Percentiles rank a stretch among this genome's conserved stretches.
Conservation (phyloP, 345 rosid species). For the Brassica cretica region DNA sequence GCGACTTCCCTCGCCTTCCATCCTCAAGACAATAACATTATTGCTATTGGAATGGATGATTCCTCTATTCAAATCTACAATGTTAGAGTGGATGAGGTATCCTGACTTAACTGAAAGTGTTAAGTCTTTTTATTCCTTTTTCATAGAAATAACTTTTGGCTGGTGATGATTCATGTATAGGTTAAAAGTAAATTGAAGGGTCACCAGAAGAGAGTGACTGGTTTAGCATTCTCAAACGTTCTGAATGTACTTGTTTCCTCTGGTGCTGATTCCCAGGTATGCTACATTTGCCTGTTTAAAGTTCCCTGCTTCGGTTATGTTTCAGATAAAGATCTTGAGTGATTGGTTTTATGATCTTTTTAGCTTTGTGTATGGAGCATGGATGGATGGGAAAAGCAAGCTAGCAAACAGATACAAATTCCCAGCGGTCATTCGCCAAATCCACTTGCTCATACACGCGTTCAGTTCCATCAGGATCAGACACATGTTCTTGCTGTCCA, state of each 20-base stretch:
- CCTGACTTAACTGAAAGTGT: background rate
- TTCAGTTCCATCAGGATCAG: conserved; percentile 50
- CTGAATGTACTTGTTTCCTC: conserved; percentile 74
- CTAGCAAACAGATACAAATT: conserved; percentile 44
- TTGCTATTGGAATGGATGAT: conserved; percentile 92
- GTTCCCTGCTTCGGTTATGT: background rate
- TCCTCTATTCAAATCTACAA: conserved; percentile 81
- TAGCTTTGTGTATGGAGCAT: conserved; percentile 77
- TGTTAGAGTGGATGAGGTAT: conserved; percentile 83
- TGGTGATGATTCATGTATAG: conserved; percentile 40
- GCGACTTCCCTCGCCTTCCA: conserved; percentile 83
- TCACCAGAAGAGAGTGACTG: conserved; percentile 75
- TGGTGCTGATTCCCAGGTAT: conserved; percentile 91
- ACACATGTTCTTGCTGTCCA: conserved; percentile 44
- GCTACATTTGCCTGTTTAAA: background rate
- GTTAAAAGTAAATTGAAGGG: conserved; percentile 79
- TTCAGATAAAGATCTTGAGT: background rate
- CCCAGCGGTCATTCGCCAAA: conserved; percentile 40
- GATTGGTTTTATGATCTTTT: conserved; percentile 19
- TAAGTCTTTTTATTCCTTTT: background rate
- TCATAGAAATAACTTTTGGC: conserved; percentile 15
- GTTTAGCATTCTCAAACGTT: conserved; percentile 75
- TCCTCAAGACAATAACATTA: conserved; percentile 82
- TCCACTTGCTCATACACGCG: conserved; percentile 45
- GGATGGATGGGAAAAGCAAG: conserved; percentile 76